Evolutionary conservation across 768 basidiomycete species (phyloP), one percentile per base, ranked within the genome.

Genomic region (Pisolithus albus): DNA sequence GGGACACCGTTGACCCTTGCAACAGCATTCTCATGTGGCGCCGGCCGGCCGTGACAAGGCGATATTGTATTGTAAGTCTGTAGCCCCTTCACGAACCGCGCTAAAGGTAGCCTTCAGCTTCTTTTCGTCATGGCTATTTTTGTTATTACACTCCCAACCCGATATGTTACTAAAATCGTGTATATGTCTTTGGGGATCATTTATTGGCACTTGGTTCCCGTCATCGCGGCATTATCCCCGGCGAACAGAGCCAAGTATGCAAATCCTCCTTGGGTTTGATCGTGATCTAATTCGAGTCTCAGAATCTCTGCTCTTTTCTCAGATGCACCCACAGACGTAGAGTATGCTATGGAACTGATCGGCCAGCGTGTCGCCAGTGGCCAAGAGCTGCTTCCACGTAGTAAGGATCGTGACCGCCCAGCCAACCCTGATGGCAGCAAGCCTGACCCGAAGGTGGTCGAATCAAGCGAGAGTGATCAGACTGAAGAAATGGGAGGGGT

Each of bases 271-370:
- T 38, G 1, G 21, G 39, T 5, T 41, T 21, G 24, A 39, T 26
- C 19, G 11, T 16, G 37, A 21, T 13, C 42, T 56, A 39, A 57
- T 21, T 26, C 40, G 41, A 16, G 18, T 50, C 50, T 7, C 42
- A 84, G 80, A 38, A 47, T 81, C 11, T 76, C 79, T 19, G 66
- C 72, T 7, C 66, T 71, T 3, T 73, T 85, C 46, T 54, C 59
- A 36, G 75, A 81, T 53, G 77, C 76, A 10, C 84, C 85, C 0
- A 86, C 83, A 4, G 83, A 87, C 56, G 75, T 79, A 4, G 82
- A 86, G 45, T 82, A 83, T 58, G 83, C 85, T 2, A 85, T 86
- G 80, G 75, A 83, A 36, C 61, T 86, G 10, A 84, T 86, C 16
- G 75, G 83, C 4, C 72, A 75, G 51, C 78, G 84, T 7, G 72